Conservation (phyloP, 129 eudicot species). For the Helichrysum umbraculigerum region DNA sequence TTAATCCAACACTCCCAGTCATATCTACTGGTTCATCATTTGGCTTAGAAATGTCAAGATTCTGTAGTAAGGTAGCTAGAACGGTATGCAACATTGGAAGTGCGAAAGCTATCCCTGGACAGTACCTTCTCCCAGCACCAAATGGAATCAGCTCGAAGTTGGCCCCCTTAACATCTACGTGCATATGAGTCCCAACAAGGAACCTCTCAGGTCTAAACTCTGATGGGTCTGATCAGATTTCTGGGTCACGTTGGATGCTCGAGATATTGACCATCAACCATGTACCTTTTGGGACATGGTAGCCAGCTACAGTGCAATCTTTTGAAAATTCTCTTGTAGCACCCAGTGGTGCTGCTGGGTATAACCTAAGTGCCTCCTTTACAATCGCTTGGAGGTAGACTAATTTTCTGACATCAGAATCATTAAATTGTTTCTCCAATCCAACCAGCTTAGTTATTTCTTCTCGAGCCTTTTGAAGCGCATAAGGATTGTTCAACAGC, state of each 20-base stretch:
- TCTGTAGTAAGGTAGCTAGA: slow-evolving; percentile 10
- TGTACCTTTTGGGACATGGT: slow-evolving; percentile 16
- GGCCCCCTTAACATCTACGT: slow-evolving; percentile 1
- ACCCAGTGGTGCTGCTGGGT: slow-evolving; percentile 14
- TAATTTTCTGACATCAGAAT: slow-evolving; percentile 3
- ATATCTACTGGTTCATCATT: not conserved
- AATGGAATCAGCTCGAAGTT: slow-evolving; percentile 16
- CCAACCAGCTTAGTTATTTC: slow-evolving; percentile 4
- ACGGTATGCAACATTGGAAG: slow-evolving; percentile 12
- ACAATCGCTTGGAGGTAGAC: slow-evolving; percentile 14
- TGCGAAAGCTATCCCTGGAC: not conserved
- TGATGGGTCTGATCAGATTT: slow-evolving; percentile 7
- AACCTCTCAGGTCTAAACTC: slow-evolving; percentile 18
- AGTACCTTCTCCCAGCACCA: slow-evolving; percentile 15
- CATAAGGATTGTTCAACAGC: slow-evolving; percentile 4
- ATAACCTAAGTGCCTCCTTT: slow-evolving; percentile 14
- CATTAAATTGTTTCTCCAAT: not conserved
- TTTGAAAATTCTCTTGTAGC: slow-evolving; percentile 10
- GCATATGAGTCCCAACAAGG: slow-evolving; percentile 2
- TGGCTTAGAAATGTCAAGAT: not conserved
- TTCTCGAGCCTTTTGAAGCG: slow-evolving; percentile 6
- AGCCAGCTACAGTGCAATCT: slow-evolving; percentile 12
- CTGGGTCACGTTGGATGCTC: not conserved
- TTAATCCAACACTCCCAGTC: slow-evolving; percentile 2
- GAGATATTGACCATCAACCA: slow-evolving; percentile 9